Conservation (phyloP, 2,329 filamentous ascomycete species). For the Tolypocladium paradoxum region DNA sequence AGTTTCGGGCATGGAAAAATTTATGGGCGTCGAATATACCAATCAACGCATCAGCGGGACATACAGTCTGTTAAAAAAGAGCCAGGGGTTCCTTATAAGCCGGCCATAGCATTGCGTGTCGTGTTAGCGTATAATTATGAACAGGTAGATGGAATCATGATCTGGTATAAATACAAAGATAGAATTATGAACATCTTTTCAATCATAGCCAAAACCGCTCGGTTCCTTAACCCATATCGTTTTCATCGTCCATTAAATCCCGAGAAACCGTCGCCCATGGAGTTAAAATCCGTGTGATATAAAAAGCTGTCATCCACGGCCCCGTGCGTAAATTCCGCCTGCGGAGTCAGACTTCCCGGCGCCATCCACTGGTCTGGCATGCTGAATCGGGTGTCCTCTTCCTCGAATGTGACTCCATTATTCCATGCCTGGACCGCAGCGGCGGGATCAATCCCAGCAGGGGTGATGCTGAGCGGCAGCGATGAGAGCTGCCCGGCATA, state of each 20-base stretch:
- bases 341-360: conserved; percentile 11
- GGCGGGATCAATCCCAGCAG: conserved; percentile 4
- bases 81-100: neutral
- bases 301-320: conserved; percentile 6
- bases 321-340: conserved; percentile 9
- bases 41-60: no score
- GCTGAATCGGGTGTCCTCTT: conserved; percentile 9
- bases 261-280: conserved; percentile 11
- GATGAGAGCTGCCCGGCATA: conserved; percentile 6
- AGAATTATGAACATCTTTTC: neutral
- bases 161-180: neutral
- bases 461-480: conserved; percentile 8
- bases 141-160: neutral
- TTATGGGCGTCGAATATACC: neutral
- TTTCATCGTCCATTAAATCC: conserved; percentile 4
- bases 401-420: conserved; percentile 13
- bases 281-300: conserved; percentile 13
- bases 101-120: neutral
- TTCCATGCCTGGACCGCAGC: conserved; percentile 19
- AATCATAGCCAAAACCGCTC: neutral
- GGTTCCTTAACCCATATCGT: no score
- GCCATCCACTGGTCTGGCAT: conserved; percentile 13
- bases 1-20: neutral
- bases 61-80: no score
- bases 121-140: neutral